Percentiles rank a stretch among this genome's conserved stretches.
phyloP scores from a whole-genome alignment of 2,329 filamentous ascomycete genomes.

The Plenodomus tracheiphilus region DNA sequence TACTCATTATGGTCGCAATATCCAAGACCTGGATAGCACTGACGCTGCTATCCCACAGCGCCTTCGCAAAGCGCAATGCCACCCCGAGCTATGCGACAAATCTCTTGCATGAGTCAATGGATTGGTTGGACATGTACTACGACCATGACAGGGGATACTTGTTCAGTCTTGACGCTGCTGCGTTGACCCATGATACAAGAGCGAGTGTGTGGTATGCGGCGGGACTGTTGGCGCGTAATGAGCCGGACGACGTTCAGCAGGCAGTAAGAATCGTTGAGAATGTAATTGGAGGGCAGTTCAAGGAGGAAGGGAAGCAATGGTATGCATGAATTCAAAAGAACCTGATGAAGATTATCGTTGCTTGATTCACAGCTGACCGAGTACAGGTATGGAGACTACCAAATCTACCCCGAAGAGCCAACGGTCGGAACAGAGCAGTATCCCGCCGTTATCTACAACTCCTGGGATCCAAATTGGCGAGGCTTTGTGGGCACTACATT shows the following conservation, averaged over 20 bases:
- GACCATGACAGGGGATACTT: conserved; percentile 58
- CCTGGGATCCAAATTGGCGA: conserved; percentile 68
- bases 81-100: conserved; percentile 17
- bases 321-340: conserved; percentile 38
- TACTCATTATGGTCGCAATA: not conserved
- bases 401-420: conserved; percentile 61
- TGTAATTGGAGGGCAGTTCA: conserved; percentile 58
- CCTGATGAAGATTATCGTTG: not conserved
- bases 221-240: conserved; percentile 60
- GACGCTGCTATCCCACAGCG: not conserved
- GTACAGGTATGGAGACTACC: conserved; percentile 55
- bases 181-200: conserved; percentile 60
- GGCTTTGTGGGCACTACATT: conserved; percentile 65
- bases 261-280: conserved; percentile 60
- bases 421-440: conserved; percentile 58
- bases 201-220: conserved; percentile 63
- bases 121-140: conserved; percentile 60
- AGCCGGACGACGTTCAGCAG: conserved; percentile 53
- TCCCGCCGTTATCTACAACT: conserved; percentile 55
- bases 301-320: conserved; percentile 59
- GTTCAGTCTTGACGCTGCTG: conserved; percentile 53
- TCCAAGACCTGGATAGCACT: not conserved
- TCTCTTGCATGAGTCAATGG: conserved; percentile 54
- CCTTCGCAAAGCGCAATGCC: conserved; percentile 15
- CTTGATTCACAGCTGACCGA: conserved; percentile 1